Percentiles rank a stretch among this genome's conserved stretches.
These are phyloP conservation scores for Phytophthora fragariaefolia DNA, from an alignment of 352 stramenopile species.

Conservation along the genomic window DNA sequence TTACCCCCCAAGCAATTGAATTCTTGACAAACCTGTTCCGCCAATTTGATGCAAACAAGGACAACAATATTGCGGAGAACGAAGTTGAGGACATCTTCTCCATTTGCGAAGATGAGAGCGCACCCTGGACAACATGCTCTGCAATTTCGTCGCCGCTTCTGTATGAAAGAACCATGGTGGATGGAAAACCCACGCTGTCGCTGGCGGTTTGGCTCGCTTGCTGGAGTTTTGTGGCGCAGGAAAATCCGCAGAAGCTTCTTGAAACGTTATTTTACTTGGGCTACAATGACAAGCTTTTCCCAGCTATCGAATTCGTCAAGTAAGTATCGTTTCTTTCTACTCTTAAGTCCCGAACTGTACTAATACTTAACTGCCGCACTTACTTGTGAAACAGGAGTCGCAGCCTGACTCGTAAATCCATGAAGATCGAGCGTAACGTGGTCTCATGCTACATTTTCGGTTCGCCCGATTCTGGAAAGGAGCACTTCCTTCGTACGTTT, in stretches of 20 bases:
- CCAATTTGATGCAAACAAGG: conserved; percentile 88
- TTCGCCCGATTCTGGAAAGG: conserved; percentile 52
- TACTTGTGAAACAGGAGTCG: conserved; percentile 48
- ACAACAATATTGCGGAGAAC: conserved; percentile 69
- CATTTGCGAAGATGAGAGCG: conserved; percentile 75
- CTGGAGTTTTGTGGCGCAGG: conserved; percentile 77
- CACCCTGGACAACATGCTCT: conserved; percentile 76
- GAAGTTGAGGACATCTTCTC: conserved; percentile 85
- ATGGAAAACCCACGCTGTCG: conserved; percentile 60
- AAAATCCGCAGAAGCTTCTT: conserved; percentile 77
- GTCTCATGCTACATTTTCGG: conserved; percentile 79
- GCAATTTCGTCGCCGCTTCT: conserved; percentile 60
- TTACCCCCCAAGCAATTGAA: conserved; percentile 67
- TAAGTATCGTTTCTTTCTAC: conserved; percentile 26
- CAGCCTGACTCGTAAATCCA: conserved; percentile 59
- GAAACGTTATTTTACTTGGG: conserved; percentile 85
- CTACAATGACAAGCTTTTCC: conserved; percentile 77
- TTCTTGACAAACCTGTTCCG: conserved; percentile 82
- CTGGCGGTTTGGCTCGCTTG: conserved; percentile 70
- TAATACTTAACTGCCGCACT: conserved; percentile 1
- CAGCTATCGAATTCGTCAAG: conserved; percentile 73
- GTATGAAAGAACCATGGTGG: conserved; percentile 60
- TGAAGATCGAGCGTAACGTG: conserved; percentile 69
- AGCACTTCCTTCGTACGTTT: conserved; percentile 59
- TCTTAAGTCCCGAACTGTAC: background rate